These are phyloP conservation scores for Schizophyllum amplum DNA, from an alignment of 1,284 basidiomycete genomes.

Conservation along the genomic window DNA sequence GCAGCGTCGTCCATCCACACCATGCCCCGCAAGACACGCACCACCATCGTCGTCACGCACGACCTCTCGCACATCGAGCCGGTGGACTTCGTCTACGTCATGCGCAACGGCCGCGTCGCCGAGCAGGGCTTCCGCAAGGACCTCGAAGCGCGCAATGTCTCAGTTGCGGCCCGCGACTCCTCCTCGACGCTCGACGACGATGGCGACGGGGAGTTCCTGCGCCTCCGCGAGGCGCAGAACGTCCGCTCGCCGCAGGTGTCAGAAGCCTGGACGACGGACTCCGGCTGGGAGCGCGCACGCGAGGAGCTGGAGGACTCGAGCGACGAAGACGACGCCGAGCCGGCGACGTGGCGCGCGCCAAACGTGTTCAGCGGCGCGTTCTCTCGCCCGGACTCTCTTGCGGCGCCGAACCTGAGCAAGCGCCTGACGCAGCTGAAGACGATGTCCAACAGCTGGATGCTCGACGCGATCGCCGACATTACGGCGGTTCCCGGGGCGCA, in stretches of 20 bases:
- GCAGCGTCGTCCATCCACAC: background rate
- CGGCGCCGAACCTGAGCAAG: no score
- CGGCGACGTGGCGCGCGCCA: no score
- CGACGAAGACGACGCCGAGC: constrained; percentile 13
- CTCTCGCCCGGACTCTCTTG: no score
- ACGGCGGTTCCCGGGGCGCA: constrained; percentile 28
- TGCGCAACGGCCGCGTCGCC: constrained; percentile 75
- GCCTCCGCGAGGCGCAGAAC: constrained; percentile 31
- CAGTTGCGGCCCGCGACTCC: constrained; percentile 20
- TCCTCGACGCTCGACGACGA: constrained; percentile 5
- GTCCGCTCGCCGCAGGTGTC: constrained; percentile 29
- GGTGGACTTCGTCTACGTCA: constrained; percentile 87
- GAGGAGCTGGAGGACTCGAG: constrained; percentile 21
- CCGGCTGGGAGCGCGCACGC: background rate
- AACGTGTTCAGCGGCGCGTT: no score
- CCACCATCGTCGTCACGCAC: constrained; percentile 96
- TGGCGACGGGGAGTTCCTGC: constrained; percentile 43
- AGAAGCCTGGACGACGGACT: constrained; percentile 16
- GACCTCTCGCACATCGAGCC: constrained; percentile 79
- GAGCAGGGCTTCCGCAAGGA: constrained; percentile 85
- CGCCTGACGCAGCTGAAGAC: constrained; percentile 3
- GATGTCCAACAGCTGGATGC: constrained; percentile 65
- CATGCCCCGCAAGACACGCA: constrained; percentile 60
- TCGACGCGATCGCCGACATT: constrained; percentile 66
- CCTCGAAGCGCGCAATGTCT: constrained; percentile 37